Evolutionary conservation across 176 grass and related monocot species (phyloP), one percentile per base, ranked within the genome.

Genomic region (Areca catechu): DNA sequence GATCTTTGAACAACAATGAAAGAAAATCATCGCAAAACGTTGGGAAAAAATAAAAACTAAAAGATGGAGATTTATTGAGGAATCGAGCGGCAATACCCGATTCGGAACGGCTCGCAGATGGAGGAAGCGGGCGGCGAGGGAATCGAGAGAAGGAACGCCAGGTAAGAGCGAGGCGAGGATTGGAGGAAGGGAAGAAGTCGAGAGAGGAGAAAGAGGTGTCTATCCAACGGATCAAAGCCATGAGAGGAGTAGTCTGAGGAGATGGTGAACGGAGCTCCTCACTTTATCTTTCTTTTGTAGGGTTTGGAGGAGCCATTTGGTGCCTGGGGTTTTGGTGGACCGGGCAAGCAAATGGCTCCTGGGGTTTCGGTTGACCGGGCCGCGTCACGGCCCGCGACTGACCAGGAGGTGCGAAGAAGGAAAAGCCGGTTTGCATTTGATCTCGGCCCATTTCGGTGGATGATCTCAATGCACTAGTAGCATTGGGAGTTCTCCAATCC

Each of bases 201-300:
- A 54, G 43, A 53, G 60, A 58, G 28, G 67, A 53, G 43, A 82
- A 59, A 72, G 72, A 79, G 21, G 68, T 74, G 61, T 78, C 72
- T 61, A 66, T 63, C 83, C 81, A 91, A 73, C 83, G 87, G 71
- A 89, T 27, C 51, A 67, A 18, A 16, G 65, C 65, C 65, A 67
- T 67, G 25, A 23, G 34, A 43, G 34, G 34, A 43, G 34, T n/a
- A n/a, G n/a, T n/a, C n/a, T n/a, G 34, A 37, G 34, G 7, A 37
- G 34, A 43, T 3, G 34, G 34, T 10, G 7, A 12, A 43, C 34
- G 34, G 10, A 43, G 34, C 10, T 12, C 34, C 7, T 43, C 7
- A 12, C 3, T 12, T 43, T 43, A 43, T 14, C 34, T 9, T 43
- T 2, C n/a, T n/a, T 12, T 43, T 14, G 7, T 3, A 43, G 34